These are phyloP conservation scores for Candida andamanensis DNA, from an alignment of 805 yeast genomes.

Conservation along the genomic window DNA sequence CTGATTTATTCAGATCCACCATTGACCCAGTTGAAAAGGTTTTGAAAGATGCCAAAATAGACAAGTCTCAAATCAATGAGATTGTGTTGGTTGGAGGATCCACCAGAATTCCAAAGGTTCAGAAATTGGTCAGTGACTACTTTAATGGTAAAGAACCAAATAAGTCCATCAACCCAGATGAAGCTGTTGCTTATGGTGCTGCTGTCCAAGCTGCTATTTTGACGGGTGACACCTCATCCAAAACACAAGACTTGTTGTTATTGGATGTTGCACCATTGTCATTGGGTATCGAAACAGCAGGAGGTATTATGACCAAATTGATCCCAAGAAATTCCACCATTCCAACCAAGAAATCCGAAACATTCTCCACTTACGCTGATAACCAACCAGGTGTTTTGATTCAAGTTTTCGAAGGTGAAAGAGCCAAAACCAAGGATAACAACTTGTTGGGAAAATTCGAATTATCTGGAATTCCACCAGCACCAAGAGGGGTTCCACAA, in stretches of 20 bases:
- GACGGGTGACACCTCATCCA: constrained; percentile 67
- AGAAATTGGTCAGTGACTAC: constrained; percentile 82
- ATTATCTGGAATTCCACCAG: constrained; percentile 82
- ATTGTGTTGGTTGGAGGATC: constrained; percentile 99
- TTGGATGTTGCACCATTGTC: constrained; percentile 94
- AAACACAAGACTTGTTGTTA: constrained; percentile 51
- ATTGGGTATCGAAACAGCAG: constrained; percentile 93
- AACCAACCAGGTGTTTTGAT: constrained; percentile 94
- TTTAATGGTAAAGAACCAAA: constrained; percentile 95
- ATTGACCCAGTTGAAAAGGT: constrained; percentile 96
- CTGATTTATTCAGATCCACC: constrained; percentile 89
- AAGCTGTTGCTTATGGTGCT: constrained; percentile 99
- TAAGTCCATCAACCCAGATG: constrained; percentile 98
- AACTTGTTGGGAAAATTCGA: constrained; percentile 84
- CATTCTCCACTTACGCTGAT: constrained; percentile 93
- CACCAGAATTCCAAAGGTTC: constrained; percentile 98
- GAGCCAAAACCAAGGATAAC: constrained; percentile 91
- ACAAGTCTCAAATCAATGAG: constrained; percentile 84
- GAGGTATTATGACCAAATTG: constrained; percentile 95
- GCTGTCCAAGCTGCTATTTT: constrained; percentile 99
- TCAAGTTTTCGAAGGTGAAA: constrained; percentile 95
- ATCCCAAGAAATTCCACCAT: constrained; percentile 93
- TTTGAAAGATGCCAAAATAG: constrained; percentile 85
- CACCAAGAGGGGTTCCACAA: constrained; percentile 90
- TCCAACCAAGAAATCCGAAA: constrained; percentile 93